Evolutionary conservation across 768 basidiomycete genomes (phyloP).

Genomic region (Tephrocybe sp.): DNA sequence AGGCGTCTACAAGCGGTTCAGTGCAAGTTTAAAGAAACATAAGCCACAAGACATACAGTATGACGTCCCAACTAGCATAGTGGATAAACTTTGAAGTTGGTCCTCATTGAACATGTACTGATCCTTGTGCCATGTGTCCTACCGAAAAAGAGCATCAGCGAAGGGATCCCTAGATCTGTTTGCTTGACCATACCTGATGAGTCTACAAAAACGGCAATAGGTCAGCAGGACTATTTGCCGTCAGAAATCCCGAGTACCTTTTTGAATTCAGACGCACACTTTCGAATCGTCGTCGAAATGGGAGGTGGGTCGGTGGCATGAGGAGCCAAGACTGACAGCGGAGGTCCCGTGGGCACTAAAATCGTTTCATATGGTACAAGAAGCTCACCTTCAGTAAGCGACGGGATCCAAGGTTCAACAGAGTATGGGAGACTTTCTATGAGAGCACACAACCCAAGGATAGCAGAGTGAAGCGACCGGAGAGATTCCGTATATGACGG

Average conservation of each 20-base stretch:
- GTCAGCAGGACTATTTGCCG: constrained; percentile 16
- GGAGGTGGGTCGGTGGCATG: constrained; percentile 87
- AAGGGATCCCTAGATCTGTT: constrained; percentile 4
- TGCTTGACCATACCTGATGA: constrained; percentile 49
- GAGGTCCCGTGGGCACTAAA: constrained; percentile 11
- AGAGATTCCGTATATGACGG: constrained; percentile 72
- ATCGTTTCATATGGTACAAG: not conserved
- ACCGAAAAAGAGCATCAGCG: constrained; percentile 16
- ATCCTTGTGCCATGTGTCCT: constrained; percentile 94
- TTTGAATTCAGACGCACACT: constrained; percentile 83
- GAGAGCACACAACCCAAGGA: constrained; percentile 87
- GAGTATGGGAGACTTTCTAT: constrained; percentile 95
- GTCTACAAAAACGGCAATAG: constrained; percentile 38
- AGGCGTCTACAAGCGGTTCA: constrained; percentile 3
- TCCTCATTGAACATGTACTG: constrained; percentile 87
- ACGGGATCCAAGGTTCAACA: constrained; percentile 88
- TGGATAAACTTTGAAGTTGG: constrained; percentile 81
- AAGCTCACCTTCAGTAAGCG: constrained; percentile 68
- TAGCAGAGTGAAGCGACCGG: constrained; percentile 79
- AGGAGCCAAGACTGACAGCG: constrained; percentile 59
- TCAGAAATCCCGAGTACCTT: constrained; percentile 47
- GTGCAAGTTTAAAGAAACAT: not conserved
- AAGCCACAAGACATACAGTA: constrained; percentile 57
- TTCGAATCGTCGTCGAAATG: constrained; percentile 86
- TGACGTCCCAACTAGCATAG: constrained; percentile 88